phyloP scores from a whole-genome alignment of 805 yeast genomes.

The Metschnikowia colocasiae region DNA sequence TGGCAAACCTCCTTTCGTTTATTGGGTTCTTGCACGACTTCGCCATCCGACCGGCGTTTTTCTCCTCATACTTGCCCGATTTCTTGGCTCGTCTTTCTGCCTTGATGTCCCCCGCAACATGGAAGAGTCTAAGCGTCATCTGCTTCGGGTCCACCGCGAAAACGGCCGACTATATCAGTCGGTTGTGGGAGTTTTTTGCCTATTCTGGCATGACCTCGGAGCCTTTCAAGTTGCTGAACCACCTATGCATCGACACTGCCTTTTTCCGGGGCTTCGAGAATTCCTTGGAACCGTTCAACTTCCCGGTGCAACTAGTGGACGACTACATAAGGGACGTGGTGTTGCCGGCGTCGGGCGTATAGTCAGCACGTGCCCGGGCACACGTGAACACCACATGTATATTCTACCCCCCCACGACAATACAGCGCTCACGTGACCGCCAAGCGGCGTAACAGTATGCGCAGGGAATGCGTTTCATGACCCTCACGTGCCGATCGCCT shows the following conservation, averaged over 20 bases:
- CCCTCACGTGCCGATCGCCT: slow-evolving; percentile 5
- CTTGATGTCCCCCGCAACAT: slow-evolving; percentile 6
- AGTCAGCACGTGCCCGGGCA: not conserved
- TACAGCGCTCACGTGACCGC: not conserved
- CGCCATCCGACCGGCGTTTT: slow-evolving; percentile 8
- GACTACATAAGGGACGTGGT: slow-evolving; percentile 13
- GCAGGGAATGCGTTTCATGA: slow-evolving; percentile 1
- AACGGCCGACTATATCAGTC: slow-evolving; percentile 9
- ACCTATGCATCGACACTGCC: slow-evolving; percentile 11
- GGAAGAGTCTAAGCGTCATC: slow-evolving; percentile 8
- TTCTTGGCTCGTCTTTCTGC: slow-evolving; percentile 9
- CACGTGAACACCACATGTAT: not conserved
- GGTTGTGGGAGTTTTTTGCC: slow-evolving; percentile 15
- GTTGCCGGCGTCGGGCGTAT: slow-evolving; percentile 6
- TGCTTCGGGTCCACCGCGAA: slow-evolving; percentile 13
- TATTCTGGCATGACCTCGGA: slow-evolving; percentile 7
- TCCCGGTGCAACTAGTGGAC: slow-evolving; percentile 9
- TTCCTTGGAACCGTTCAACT: slow-evolving; percentile 10
- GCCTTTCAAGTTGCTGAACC: slow-evolving; percentile 8
- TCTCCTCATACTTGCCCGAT: slow-evolving; percentile 7
- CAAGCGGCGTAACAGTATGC: not conserved
- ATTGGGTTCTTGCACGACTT: slow-evolving; percentile 11
- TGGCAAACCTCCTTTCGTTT: slow-evolving; percentile 7
- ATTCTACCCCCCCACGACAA: not conserved
- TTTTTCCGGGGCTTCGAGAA: slow-evolving; percentile 14